Percentiles rank a stretch among this genome's conserved stretches.
phyloP scores from a whole-genome alignment of 495 filamentous ascomycete genomes.

The Tuber calosporum region DNA sequence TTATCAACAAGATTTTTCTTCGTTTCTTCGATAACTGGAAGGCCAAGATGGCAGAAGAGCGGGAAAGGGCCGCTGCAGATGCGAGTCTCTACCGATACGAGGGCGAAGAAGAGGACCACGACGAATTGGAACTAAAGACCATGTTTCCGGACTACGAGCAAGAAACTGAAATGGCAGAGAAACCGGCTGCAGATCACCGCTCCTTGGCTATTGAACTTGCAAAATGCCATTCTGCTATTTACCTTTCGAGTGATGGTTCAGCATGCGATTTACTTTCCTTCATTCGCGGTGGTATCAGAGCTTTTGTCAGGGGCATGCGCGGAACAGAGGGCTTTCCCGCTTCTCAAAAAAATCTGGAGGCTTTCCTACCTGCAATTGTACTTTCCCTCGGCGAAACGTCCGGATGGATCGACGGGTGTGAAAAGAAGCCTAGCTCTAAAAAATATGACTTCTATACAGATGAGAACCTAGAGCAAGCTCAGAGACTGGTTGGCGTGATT shows the following conservation, averaged over 20 bases:
- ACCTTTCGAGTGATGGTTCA: conserved; percentile 41
- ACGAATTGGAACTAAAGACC: conserved; percentile 65
- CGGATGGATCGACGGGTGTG: conserved; percentile 49
- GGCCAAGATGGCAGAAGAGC: conserved; percentile 61
- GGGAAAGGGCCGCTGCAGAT: conserved; percentile 61
- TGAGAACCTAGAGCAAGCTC: conserved; percentile 63
- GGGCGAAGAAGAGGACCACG: conserved; percentile 69
- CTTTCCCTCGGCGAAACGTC: conserved; percentile 56
- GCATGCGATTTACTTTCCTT: conserved; percentile 22
- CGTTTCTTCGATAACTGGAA: conserved; percentile 73
- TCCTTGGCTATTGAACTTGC: conserved; percentile 50
- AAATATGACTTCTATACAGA: conserved; percentile 86
- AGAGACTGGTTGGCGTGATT: conserved; percentile 60
- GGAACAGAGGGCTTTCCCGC: conserved; percentile 39
- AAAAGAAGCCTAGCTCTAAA: conserved; percentile 29
- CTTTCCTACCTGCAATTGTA: conserved; percentile 59
- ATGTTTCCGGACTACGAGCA: conserved; percentile 74
- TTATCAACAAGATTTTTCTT: conserved; percentile 51
- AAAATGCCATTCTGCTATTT: conserved; percentile 51
- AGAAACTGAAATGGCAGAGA: conserved; percentile 25
- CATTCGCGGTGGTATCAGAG: conserved; percentile 21
- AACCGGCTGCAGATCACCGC: conserved; percentile 44
- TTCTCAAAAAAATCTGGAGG: conserved; percentile 46
- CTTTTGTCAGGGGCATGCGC: conserved; percentile 20
- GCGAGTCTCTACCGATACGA: conserved; percentile 72